Evolutionary conservation across 2,329 filamentous ascomycete genomes (phyloP), one percentile per base, ranked within the genome.

Genomic region (Curvularia eragrostidis): DNA sequence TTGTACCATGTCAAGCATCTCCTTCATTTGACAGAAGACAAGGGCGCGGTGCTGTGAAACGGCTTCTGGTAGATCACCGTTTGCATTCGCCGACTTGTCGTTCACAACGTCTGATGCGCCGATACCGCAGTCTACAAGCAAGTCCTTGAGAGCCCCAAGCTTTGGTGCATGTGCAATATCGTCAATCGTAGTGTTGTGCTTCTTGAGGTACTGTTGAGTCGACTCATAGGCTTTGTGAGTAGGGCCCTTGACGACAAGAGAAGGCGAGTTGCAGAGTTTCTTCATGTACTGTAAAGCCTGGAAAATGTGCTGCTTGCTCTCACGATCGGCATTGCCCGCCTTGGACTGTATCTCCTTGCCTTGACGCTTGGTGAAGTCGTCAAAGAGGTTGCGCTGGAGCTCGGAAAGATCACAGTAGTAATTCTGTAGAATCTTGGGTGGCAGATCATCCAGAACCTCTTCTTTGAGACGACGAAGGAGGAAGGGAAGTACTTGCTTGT

Each of bases 21-120:
- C 95, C 79, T 99, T 99, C 92, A 99, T 97, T 76, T 99, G 95
- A 71, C 95, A 99, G 83, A 99, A 99, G 66, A 99, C 90, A 26
- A 99, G 86, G 0, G 95, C 96, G 43, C 95, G 91, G 75, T 99
- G 95, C 28, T 94, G 95, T 61, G 95, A 97, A 75, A 99, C 96
- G 39, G 93, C 96, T 75, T 91, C 87, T 15, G 84, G 83, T 12
- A 89, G 63, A 46, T 92, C 87, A 48, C 85, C 84, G 32, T 65
- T 69, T 18, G 54, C 56, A 32, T 63, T 75, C 41, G 84, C 82
- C 19, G 81, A 81, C 63, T 85, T 83, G 15, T 70, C 66, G 41
- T 64, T 66, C 4, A 74, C 75, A 9, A 77, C 73, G 26, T 76
- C 70, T 23, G 77, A 72, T 38, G 90, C 85, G 30, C 95, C 95